Percentiles rank a stretch among this genome's conserved stretches.
Conservation (phyloP, 768 basidiomycete species). For the Mycena belliarum region DNA sequence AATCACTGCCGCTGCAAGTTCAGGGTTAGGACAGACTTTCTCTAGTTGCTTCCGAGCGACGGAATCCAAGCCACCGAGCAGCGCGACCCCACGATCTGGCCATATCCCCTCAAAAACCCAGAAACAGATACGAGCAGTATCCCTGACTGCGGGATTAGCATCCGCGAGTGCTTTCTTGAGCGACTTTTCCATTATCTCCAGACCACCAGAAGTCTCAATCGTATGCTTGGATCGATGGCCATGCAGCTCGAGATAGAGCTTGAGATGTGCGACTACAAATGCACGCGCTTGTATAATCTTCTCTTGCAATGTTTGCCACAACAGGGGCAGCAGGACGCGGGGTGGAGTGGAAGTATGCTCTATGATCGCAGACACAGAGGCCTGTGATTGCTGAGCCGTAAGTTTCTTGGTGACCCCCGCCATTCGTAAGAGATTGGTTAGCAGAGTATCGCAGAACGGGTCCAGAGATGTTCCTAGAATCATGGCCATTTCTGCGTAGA, state of each 20-base stretch:
- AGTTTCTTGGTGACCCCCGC: conserved; percentile 92
- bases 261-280: conserved; percentile 69
- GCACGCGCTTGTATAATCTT: conserved; percentile 78
- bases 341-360: conserved; percentile 70
- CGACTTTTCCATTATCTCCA: conserved; percentile 73
- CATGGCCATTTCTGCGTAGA: conserved; percentile 74
- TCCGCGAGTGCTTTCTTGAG: conserved; percentile 77
- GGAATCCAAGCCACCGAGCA: conserved; percentile 70
- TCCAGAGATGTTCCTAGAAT: conserved; percentile 72
- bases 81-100: conserved; percentile 62
- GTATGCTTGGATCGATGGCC: conserved; percentile 58
- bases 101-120: conserved; percentile 82
- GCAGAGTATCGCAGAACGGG: conserved; percentile 73
- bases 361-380: conserved; percentile 66
- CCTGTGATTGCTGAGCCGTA: conserved; percentile 82
- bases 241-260: conserved; percentile 73
- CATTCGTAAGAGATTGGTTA: conserved; percentile 82
- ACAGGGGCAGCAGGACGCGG: conserved; percentile 62
- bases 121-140: conserved; percentile 68
- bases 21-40: conserved; percentile 73
- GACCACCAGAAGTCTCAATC: conserved; percentile 69
- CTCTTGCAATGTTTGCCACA: conserved; percentile 72
- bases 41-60: conserved; percentile 80
- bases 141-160: conserved; percentile 76
- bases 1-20: conserved; percentile 37